Percentiles rank a stretch among this genome's conserved stretches.
Conservation (phyloP, 768 basidiomycete genomes). For the Myochromella boudieri region DNA sequence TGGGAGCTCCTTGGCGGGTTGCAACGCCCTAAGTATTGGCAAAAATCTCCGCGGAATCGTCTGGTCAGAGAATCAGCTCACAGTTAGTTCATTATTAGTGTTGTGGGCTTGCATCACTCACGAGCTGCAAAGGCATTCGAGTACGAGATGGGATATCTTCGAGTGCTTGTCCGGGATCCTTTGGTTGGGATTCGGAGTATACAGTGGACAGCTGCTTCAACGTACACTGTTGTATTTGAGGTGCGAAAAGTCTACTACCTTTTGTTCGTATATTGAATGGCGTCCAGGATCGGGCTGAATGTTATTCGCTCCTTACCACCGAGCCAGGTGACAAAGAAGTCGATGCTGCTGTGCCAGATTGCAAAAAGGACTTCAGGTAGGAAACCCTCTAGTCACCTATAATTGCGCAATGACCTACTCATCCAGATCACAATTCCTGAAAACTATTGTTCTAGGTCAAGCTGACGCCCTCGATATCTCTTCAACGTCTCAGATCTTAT, state of each 20-base stretch:
- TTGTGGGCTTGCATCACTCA: slow-evolving; percentile 2
- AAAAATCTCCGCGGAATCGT: slow-evolving; percentile 37
- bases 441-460: slow-evolving; percentile 17
- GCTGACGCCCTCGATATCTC: slow-evolving; percentile 21
- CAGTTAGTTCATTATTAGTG: slow-evolving; percentile 34
- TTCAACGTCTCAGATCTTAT: slow-evolving; percentile 20
- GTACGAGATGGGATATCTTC: slow-evolving; percentile 28
- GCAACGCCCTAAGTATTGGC: slow-evolving; percentile 24
- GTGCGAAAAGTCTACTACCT: slow-evolving; percentile 23
- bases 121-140: slow-evolving; percentile 34
- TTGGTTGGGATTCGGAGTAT: slow-evolving; percentile 28
- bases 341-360: slow-evolving; percentile 1
- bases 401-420: not conserved
- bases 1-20: slow-evolving; percentile 23
- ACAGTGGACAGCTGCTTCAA: slow-evolving; percentile 38
- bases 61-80: slow-evolving; percentile 47
- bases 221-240: slow-evolving; percentile 39
- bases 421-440: slow-evolving; percentile 13
- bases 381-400: too few relatives aligned
- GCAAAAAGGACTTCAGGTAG: too few relatives aligned
- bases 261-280: slow-evolving; percentile 1
- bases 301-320: slow-evolving; percentile 31
- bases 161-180: slow-evolving; percentile 26
- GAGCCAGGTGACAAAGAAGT: slow-evolving; percentile 35
- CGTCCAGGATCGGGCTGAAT: slow-evolving; percentile 38